phyloP scores from a whole-genome alignment of 1,284 basidiomycete genomes.

The Malassezia yamatoensis region DNA sequence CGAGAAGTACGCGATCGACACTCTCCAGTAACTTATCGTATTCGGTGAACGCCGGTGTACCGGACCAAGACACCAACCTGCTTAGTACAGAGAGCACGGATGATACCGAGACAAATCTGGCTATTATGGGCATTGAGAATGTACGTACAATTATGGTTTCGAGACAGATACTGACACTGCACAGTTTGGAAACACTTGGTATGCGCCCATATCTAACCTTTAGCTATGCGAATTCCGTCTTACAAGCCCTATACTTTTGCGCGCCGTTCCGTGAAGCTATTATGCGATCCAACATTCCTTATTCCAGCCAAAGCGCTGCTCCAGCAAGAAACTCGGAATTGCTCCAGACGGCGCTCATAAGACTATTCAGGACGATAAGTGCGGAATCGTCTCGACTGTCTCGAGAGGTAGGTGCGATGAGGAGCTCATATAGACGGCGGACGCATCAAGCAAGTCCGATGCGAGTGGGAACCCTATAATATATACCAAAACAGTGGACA shows the following conservation, averaged over 20 bases:
- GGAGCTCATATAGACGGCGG: background rate
- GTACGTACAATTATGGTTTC: background rate
- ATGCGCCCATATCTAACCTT: background rate
- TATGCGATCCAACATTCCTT: slow-evolving; percentile 22
- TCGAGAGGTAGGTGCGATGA: background rate
- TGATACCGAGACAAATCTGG: background rate
- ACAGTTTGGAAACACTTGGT: slow-evolving; percentile 44
- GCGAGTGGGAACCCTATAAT: background rate
- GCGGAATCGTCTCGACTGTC: background rate
- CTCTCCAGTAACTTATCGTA: too few species aligned
- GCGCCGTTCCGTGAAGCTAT: slow-evolving; percentile 68
- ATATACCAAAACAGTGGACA: background rate
- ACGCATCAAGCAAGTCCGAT: background rate
- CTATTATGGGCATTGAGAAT: slow-evolving; percentile 11
- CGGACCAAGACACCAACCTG: too few species aligned
- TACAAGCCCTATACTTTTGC: slow-evolving; percentile 87
- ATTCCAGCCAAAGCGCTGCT: slow-evolving; percentile 10
- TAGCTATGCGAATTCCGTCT: slow-evolving; percentile 84
- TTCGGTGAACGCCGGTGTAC: background rate
- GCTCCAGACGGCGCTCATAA: background rate
- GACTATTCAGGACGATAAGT: slow-evolving; percentile 12
- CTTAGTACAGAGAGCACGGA: background rate
- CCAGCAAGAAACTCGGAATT: background rate
- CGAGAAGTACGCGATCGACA: too few species aligned
- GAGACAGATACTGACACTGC: background rate